Conservation (phyloP, 352 stramenopile genomes). For the Phytophthora macrochlamydospora region DNA sequence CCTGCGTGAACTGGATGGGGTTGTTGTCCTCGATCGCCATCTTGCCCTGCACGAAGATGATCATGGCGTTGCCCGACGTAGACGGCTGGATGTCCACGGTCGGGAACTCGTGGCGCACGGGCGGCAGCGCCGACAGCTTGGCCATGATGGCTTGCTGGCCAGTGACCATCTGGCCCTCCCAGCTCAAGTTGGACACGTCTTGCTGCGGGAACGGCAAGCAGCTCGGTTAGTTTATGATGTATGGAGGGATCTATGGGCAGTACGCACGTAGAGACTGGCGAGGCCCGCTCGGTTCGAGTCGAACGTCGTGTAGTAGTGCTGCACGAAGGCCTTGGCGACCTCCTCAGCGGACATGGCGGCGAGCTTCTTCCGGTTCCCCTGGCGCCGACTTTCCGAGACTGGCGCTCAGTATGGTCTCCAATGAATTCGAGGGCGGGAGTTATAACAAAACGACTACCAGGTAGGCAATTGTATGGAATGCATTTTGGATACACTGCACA, state of each 20-base stretch:
- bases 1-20: constrained; percentile 96
- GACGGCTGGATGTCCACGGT: constrained; percentile 95
- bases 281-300: constrained; percentile 79
- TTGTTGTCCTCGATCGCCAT: constrained; percentile 94
- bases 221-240: background rate
- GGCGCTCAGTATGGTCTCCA: constrained; percentile 12
- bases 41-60: constrained; percentile 96
- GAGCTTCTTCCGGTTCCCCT: constrained; percentile 7
- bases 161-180: constrained; percentile 70
- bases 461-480: background rate
- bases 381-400: constrained; percentile 28
- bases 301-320: constrained; percentile 90
- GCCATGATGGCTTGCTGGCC: constrained; percentile 88
- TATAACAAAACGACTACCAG: no score
- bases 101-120: constrained; percentile 82
- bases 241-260: background rate
- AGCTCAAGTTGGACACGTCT: constrained; percentile 80
- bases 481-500: background rate
- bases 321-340: constrained; percentile 85
- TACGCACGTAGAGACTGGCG: constrained; percentile 81
- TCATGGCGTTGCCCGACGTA: constrained; percentile 88
- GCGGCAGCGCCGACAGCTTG: constrained; percentile 84
- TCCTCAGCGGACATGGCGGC: constrained; percentile 82
- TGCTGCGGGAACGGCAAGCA: constrained; percentile 44
- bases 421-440: background rate